Conservation (phyloP, 2,329 filamentous ascomycete genomes). For the Penicillium thymicola region DNA sequence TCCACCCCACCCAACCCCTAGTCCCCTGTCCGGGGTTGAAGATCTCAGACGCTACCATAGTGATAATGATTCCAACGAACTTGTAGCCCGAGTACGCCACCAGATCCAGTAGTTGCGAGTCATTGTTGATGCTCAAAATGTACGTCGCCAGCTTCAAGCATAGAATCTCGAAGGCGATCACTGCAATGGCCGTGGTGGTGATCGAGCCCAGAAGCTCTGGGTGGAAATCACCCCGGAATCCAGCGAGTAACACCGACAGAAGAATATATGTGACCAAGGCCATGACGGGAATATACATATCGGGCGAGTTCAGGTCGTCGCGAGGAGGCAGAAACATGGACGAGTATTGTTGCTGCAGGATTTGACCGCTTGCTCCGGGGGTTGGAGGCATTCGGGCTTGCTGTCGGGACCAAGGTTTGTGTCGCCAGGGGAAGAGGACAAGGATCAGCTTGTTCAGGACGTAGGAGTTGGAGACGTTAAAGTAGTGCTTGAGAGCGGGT, state of each 20-base stretch:
- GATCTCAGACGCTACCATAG: slow-evolving; percentile 74
- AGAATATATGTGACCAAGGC: slow-evolving; percentile 96
- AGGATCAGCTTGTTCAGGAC: slow-evolving; percentile 90
- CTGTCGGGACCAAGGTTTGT: slow-evolving; percentile 95
- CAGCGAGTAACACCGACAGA: slow-evolving; percentile 83
- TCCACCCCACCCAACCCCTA: slow-evolving; percentile 84
- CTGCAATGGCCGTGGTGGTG: slow-evolving; percentile 75
- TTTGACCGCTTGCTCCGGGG: slow-evolving; percentile 56
- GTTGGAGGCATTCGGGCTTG: slow-evolving; percentile 55
- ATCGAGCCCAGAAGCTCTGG: slow-evolving; percentile 90
- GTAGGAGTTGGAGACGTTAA: slow-evolving; percentile 97
- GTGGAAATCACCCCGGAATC: slow-evolving; percentile 85
- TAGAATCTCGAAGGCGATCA: slow-evolving; percentile 85
- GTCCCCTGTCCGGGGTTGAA: slow-evolving; percentile 76
- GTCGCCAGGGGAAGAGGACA: slow-evolving; percentile 95
- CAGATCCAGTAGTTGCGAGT: slow-evolving; percentile 87
- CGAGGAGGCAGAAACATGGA: slow-evolving; percentile 77
- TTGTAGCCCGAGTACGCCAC: slow-evolving; percentile 98
- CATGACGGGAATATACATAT: slow-evolving; percentile 99
- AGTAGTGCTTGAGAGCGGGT: slow-evolving; percentile 94
- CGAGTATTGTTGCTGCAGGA: slow-evolving; percentile 54
- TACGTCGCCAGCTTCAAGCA: slow-evolving; percentile 90
- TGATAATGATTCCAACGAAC: slow-evolving; percentile 94
- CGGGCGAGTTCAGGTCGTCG: slow-evolving; percentile 94
- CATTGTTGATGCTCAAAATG: slow-evolving; percentile 87